Base-by-base conservation (phyloP, 2,329 filamentous ascomycete genomes). In the Aspergillus neoniger region DNA sequence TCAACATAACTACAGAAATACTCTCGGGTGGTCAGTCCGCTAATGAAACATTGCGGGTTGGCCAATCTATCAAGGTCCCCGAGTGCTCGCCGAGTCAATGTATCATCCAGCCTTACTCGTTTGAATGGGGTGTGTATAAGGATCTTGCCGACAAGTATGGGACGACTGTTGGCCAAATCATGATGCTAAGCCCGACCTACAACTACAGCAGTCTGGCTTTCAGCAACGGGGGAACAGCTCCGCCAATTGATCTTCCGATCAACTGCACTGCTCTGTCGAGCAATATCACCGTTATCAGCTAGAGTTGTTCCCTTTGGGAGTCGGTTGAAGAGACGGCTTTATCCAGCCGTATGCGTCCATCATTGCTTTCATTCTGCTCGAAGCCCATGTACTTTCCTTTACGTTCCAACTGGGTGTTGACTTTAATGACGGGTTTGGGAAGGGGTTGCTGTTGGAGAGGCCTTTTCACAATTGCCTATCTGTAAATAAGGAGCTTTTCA, bases 141-240 rank as follows among this genome's bases (percentile, higher is more conserved):
- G 64, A 68, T 44, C 63, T 66, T 3, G 66, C 66, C 0, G 63
- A 61, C 2, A 53, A 55, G 36, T 64, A 58, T 21, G 63, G 58
- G 2, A 61, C 63, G 9, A 68, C 66, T 2, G 63, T 65, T 14
- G 64, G 66, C 0, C 66, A 66, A 50, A 59, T 66, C 14, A 62
- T 62, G 60, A 65, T 63, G 61, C 43, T 66, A 9, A 67, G 59
- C 19, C 66, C 64, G 38, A 67, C 66, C 2, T 67, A 67, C 57
- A 65, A 67, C 15, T 54, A 41, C 21, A 54, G 51, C 39, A 54
- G 41, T 23, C 10, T 44, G 41, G 41, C 21, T 41, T 54, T 28
- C 15, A 19, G 8, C 14, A 3, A 4, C 14, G 23, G 14, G 51
- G 51, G 7, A 14, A 39, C 21, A 15, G 39, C 17, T 4, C 51